These are phyloP conservation scores for Penicillium capsulatum DNA, from an alignment of 2,329 filamentous ascomycete genomes.

Conservation along the genomic window DNA sequence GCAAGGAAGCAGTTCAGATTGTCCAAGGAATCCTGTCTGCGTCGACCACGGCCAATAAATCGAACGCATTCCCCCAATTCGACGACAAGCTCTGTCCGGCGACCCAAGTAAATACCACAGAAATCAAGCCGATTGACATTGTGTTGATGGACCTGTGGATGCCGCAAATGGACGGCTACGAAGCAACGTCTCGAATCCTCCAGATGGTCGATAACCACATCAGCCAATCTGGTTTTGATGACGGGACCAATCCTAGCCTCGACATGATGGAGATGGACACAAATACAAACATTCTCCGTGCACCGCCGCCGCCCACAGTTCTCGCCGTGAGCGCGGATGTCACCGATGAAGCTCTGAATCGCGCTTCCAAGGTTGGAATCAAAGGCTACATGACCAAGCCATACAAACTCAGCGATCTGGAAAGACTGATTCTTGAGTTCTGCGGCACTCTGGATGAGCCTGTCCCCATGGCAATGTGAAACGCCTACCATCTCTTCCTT, in stretches of 20 bases:
- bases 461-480: slow-evolving; percentile 1
- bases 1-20: slow-evolving; percentile 61
- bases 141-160: slow-evolving; percentile 75
- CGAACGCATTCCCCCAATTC: slow-evolving; percentile 6
- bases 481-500: background rate
- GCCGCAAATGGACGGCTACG: slow-evolving; percentile 68
- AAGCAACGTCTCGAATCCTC: slow-evolving; percentile 62
- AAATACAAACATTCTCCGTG: slow-evolving; percentile 20
- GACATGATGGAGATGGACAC: slow-evolving; percentile 19
- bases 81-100: slow-evolving; percentile 13
- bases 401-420: slow-evolving; percentile 60
- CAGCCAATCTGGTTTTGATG: slow-evolving; percentile 15
- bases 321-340: slow-evolving; percentile 65
- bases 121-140: slow-evolving; percentile 52
- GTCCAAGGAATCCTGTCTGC: slow-evolving; percentile 48
- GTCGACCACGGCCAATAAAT: slow-evolving; percentile 12
- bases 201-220: slow-evolving; percentile 46
- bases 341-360: slow-evolving; percentile 58
- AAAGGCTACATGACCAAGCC: slow-evolving; percentile 67
- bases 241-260: slow-evolving; percentile 8
- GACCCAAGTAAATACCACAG: slow-evolving; percentile 23
- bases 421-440: slow-evolving; percentile 54
- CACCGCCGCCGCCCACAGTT: slow-evolving; percentile 45
- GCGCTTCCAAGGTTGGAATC: slow-evolving; percentile 60
- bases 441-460: slow-evolving; percentile 28